Base-by-base conservation (phyloP, 1,284 basidiomycete genomes). In the Sanghuangporus sanghuang region DNA sequence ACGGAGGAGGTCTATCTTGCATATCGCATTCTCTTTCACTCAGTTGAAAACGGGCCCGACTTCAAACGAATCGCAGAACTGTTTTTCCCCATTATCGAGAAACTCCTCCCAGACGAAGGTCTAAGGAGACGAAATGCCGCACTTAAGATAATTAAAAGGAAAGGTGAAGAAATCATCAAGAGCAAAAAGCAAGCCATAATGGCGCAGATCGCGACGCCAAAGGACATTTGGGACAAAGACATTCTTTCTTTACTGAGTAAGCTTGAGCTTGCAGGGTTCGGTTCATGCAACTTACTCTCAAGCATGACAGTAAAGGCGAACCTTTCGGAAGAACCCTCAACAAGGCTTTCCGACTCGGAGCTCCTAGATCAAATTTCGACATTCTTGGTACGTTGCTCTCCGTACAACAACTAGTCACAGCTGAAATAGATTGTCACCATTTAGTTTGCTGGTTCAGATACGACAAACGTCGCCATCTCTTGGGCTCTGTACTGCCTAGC, bases 401-500 rank as follows among this genome's bases (percentile, higher is more conserved):
- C 3, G 8, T 36, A 12, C 16, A 9, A 27, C 21, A 35, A 7
- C 39, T 35, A 39, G 2, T 35, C 16, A 6, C 48, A 46, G 8
- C 8, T 21, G 7, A 14, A 62, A 23, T 6, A 2, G 12, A 49
- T 50, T 12, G 23, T 21, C 36, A 1, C 6, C 18, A 4, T 32
- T 3, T 16, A 62, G 60, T 79, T 83, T 54, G 81, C 78, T 4
- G 82, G 82, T 6, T 79, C 81, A 32, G 85, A 87, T 68, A 81
- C 83, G 0, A 81, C 83, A 21, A 76, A 81, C 2, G 73, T 85
- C 4, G 78, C 81, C 48, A 74, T 84, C 56, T 73, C 81, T 3
- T 87, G 82, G 81, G 81, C 79, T 58, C 72, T 86, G 1, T 77
- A 83, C 69, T 75, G 79, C 59, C 80, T 88, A 23, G 76, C 85